Evolutionary conservation across 768 basidiomycete species (phyloP).

Genomic region (Mycena galopus): DNA sequence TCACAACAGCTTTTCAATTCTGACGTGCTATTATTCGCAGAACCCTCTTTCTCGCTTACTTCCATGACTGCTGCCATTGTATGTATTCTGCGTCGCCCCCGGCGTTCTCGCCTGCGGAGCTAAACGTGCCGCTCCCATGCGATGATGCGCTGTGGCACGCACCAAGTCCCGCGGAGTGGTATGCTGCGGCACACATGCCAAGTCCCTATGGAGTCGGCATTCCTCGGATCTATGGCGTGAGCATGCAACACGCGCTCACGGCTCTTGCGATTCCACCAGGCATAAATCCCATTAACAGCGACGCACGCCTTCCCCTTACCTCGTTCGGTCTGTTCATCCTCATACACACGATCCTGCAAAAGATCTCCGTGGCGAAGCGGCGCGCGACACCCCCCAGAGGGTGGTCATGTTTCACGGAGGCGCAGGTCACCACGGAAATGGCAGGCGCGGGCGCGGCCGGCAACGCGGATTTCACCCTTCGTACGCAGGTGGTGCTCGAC

Average conservation of each 20-base stretch:
- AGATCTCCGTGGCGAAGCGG: constrained; percentile 49
- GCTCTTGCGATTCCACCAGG: constrained; percentile 40
- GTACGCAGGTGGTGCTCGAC: constrained; percentile 65
- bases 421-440: neutral
- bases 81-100: constrained; percentile 66
- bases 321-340: constrained; percentile 61
- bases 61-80: constrained; percentile 69
- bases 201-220: constrained; percentile 58
- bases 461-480: constrained; percentile 34
- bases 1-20: neutral
- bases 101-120: constrained; percentile 60
- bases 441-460: too few species aligned
- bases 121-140: constrained; percentile 66
- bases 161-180: constrained; percentile 62
- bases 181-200: constrained; percentile 51
- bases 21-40: constrained; percentile 46
- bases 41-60: constrained; percentile 62
- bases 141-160: constrained; percentile 70
- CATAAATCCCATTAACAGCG: neutral
- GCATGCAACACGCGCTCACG: constrained; percentile 53
- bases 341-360: constrained; percentile 59
- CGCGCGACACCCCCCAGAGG: constrained; percentile 23
- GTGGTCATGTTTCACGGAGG: constrained; percentile 13
- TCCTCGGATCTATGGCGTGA: constrained; percentile 51
- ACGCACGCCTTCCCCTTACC: too few species aligned